Percentiles rank a stretch among this genome's conserved stretches.
Conservation (phyloP, 1,284 basidiomycete genomes). For the Ceratobasidium sp. region DNA sequence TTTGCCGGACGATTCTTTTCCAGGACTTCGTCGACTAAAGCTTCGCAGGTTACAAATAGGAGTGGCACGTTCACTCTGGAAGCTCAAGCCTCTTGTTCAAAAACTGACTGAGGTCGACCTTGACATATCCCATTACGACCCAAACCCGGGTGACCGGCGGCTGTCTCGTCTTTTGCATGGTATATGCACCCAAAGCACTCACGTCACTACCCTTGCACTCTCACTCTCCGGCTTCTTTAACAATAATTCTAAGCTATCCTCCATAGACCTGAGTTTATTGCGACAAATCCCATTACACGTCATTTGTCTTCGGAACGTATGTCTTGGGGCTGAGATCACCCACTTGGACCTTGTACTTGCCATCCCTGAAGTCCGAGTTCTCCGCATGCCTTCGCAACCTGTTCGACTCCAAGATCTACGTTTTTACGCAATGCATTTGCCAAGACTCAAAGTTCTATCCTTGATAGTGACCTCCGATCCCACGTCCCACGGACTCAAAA, state of each 20-base stretch:
- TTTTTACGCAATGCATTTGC: conserved; percentile 10
- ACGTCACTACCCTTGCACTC: not conserved
- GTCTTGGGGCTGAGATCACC: not conserved
- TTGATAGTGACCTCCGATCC: conserved; percentile 2
- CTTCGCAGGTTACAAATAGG: not conserved
- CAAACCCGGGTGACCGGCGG: too few species aligned
- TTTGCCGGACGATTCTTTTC: conserved; percentile 7
- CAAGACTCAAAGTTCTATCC: conserved; percentile 12
- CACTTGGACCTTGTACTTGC: conserved; percentile 10
- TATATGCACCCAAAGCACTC: not conserved
- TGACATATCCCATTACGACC: not conserved
- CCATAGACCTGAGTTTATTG: conserved; percentile 8
- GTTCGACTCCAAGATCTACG: conserved; percentile 2
- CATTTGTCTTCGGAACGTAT: conserved; percentile 7
- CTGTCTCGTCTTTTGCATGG: not conserved
- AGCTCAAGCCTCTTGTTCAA: not conserved
- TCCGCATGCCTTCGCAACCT: not conserved
- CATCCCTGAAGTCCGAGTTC: conserved; percentile 14
- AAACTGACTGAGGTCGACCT: not conserved
- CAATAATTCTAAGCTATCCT: not conserved
- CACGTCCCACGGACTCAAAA: not conserved
- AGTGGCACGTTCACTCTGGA: conserved; percentile 10
- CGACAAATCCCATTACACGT: not conserved
- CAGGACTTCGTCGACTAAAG: not conserved
- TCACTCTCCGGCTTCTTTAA: not conserved